Base-by-base conservation (phyloP, 768 basidiomycete species). In the Trametes elegans region DNA sequence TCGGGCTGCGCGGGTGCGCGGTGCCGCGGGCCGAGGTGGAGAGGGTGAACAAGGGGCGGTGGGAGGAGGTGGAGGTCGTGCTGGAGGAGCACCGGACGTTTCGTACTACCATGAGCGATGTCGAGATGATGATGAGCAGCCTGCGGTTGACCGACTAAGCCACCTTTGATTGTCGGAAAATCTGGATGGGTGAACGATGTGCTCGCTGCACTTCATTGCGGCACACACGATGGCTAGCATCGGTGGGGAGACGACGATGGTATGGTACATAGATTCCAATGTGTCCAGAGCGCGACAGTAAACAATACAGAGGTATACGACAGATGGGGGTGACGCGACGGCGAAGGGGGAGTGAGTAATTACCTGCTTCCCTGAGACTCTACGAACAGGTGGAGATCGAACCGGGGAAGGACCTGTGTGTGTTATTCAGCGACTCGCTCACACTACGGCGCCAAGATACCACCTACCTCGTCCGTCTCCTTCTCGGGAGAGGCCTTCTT, bases 11-110 rank as follows among this genome's bases (percentile, higher is more conserved):
- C 58, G 79, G 67, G 36, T 87, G 84, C 67, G 64, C 67, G 40
- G 61, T 85, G 23, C 72, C 79, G 2, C 62, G 62, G 35, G 73
- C 68, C n/a, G 65, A 83, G 27, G 49, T 78, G 19, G 58, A 52
- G 32, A 76, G 70, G 49, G 64, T 90, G 35, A 87, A 88, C 61
- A 70, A 74, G 62, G 79, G 80, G 0, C 77, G 85, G 57, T 88
- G 87, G 86, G 79, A 80, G 55, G 85, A 86, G 62, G 73, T 90
- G 29, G 68, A 67, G 38, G 64, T 86, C 58, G 62, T 86, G 7
- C 57, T 62, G 28, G 36, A 61, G 34, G 55, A 58, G 16, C 43
- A 41, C 9, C 14, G 31, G 45, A 40, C 52, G 35, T 55, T 54
- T 11, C 14, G 29, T 19, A 40, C 27, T 46, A 54, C 34, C 29